phyloP scores from a whole-genome alignment of 176 grass and related monocot genomes.

The Oropetium thomaeum region DNA sequence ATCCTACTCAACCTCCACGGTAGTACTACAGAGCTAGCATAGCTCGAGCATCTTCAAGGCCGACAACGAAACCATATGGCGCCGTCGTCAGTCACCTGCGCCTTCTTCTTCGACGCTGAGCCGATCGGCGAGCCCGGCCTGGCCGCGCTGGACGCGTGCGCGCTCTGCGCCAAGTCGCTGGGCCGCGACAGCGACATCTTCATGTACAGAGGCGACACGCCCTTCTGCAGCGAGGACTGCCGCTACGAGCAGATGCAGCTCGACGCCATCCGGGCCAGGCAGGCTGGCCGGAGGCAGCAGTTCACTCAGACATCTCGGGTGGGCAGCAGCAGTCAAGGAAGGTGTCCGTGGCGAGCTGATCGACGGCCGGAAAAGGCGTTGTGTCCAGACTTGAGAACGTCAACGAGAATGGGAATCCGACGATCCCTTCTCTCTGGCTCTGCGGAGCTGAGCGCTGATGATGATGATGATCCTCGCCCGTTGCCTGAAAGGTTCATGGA shows the following conservation, averaged over 20 bases:
- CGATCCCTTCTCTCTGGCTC: not conserved
- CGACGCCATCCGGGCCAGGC: slow-evolving; percentile 26
- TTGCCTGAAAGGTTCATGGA: not conserved
- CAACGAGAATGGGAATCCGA: not conserved
- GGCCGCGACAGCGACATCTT: slow-evolving; percentile 63
- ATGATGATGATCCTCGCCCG: not conserved
- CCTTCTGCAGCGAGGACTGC: slow-evolving; percentile 87
- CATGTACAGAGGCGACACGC: slow-evolving; percentile 83
- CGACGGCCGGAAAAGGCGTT: no score
- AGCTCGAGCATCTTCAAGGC: not conserved
- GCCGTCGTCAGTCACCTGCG: slow-evolving; percentile 19
- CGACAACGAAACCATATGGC: not conserved
- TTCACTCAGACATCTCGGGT: not conserved
- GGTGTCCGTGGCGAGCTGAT: slow-evolving; percentile 32
- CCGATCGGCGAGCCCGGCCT: slow-evolving; percentile 17
- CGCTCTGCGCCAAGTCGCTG: slow-evolving; percentile 68
- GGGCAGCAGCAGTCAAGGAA: slow-evolving; percentile 12
- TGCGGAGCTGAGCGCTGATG: not conserved
- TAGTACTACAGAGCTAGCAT: not conserved
- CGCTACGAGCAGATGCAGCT: slow-evolving; percentile 65
- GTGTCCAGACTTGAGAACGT: not conserved
- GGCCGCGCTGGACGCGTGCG: slow-evolving; percentile 58
- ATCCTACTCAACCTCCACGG: not conserved
- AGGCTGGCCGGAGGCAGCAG: slow-evolving; percentile 3
- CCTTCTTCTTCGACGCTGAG: slow-evolving; percentile 64